phyloP scores from a whole-genome alignment of 164 flowering plant species.

The Pachysandra terminalis region DNA sequence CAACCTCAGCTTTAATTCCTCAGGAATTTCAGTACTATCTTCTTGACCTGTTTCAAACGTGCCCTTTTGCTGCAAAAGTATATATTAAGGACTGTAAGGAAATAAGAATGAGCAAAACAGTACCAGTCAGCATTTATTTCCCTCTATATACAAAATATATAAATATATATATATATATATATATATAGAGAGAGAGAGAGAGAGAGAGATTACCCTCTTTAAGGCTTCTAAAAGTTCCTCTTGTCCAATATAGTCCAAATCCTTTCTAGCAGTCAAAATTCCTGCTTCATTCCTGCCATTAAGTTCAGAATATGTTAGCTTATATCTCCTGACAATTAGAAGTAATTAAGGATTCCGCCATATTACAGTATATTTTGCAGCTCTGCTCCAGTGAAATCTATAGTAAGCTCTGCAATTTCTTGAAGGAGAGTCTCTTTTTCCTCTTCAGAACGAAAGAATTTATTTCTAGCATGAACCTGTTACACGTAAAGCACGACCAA shows the following conservation, averaged over 20 bases:
- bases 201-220: conserved; percentile 59
- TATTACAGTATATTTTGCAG: conserved; percentile 87
- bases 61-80: conserved; percentile 83
- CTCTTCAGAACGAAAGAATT: conserved; percentile 78
- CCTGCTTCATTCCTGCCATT: conserved; percentile 93
- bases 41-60: conserved; percentile 98
- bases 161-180: no score
- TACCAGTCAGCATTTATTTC: neutral
- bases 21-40: conserved; percentile 80
- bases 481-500: conserved; percentile 5
- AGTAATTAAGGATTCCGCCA: conserved; percentile 2
- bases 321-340: conserved; percentile 1
- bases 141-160: no score
- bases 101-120: neutral
- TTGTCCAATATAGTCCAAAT: conserved; percentile 83
- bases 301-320: conserved; percentile 6
- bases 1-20: conserved; percentile 77
- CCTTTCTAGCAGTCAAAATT: conserved; percentile 92
- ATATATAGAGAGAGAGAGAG: neutral
- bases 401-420: conserved; percentile 80
- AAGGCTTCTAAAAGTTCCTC: conserved; percentile 90
- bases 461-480: conserved; percentile 97
- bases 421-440: conserved; percentile 71
- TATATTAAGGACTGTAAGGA: neutral
- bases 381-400: conserved; percentile 97